Base-by-base conservation (phyloP, 1,284 basidiomycete species). In the Fomitopsis schrenkii region DNA sequence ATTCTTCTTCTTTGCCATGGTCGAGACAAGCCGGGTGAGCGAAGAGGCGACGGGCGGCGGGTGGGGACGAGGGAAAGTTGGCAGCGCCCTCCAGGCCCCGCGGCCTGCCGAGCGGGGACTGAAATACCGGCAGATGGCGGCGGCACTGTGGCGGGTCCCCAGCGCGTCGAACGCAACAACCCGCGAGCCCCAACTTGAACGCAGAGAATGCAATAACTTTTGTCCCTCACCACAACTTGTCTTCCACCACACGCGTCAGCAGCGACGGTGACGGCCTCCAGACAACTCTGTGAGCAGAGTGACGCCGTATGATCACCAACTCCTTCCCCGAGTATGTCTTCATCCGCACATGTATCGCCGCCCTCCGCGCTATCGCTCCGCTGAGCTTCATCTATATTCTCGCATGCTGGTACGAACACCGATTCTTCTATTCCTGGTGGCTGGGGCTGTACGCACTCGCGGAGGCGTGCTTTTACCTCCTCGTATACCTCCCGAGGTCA, bases 1-100 rank as follows among this genome's bases (percentile, higher is more conserved):
- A 68, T 83, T 91, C 82, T 91, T 91, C 77, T 91, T 92, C 77
- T 91, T 92, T 33, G 83, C 87, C 90, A 92, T 91, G 26, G 57
- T 66, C 35, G n/a, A 46, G 59, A 46, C n/a, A 8, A 35, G 52
- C 55, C 41, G 42, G 52, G 35, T 40, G 58, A 26, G 30, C 35
- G 58, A 41, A 14, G 10, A 12, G 35, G 35, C 35, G 48, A 52
- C 45, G 48, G 61, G 45, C 19, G 42, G 41, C 40, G 55, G 55
- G 42, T 26, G 58, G 48, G 44, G 57, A 30, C 55, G 63, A 60
- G 41, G 28, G 33, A 61, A 55, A 53, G 57, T 53, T 58, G 40
- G 50, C 50, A 22, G 35, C n/a, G 46, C 46, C 3, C 22, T 48
- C 46, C 7, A n/a, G 44, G 8, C 19, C 45, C 26, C 26, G 45